Conservation (phyloP, 257 asterid species). For the Dorcoceras hygrometricum region DNA sequence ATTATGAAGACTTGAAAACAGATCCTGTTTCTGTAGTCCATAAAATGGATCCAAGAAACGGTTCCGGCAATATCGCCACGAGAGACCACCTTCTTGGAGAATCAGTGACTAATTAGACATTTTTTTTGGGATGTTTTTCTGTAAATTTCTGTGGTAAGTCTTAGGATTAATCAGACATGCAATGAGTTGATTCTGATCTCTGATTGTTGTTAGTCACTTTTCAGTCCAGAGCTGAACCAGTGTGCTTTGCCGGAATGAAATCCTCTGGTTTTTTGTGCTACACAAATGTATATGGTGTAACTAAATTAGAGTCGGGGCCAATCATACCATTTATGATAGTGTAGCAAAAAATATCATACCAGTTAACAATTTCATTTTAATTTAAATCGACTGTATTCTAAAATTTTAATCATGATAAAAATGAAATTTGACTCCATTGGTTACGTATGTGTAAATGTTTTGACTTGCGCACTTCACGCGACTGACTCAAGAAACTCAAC, state of each 20-base stretch:
- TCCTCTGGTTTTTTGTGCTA: slow-evolving; percentile 27
- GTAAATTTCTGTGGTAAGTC: slow-evolving; percentile 42
- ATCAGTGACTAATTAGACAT: slow-evolving; percentile 20
- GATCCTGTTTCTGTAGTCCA: slow-evolving; percentile 24
- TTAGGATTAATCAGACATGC: slow-evolving; percentile 29
- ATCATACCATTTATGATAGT: not conserved
- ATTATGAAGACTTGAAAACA: slow-evolving; percentile 57
- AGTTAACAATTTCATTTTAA: too few species aligned
- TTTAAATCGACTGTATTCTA: not conserved
- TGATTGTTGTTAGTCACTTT: slow-evolving; percentile 34
- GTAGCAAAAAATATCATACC: too few species aligned
- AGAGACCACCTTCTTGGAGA: slow-evolving; percentile 28
- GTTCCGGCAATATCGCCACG: slow-evolving; percentile 26
- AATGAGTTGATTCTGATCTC: slow-evolving; percentile 37
- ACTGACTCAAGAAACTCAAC: too few species aligned
- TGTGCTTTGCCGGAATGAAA: slow-evolving; percentile 20
- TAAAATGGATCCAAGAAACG: slow-evolving; percentile 20
- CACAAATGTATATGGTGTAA: slow-evolving; percentile 37
- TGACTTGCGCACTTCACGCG: too few species aligned
- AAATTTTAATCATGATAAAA: not conserved
- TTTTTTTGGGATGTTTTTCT: slow-evolving; percentile 24
- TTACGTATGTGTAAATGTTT: not conserved
- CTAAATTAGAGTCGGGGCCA: slow-evolving; percentile 15
- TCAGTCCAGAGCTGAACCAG: slow-evolving; percentile 76
- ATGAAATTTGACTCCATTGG: not conserved